These are phyloP conservation scores for Mycosphaerella arachidis DNA, from an alignment of 2,329 filamentous ascomycete species.

Conservation along the genomic window DNA sequence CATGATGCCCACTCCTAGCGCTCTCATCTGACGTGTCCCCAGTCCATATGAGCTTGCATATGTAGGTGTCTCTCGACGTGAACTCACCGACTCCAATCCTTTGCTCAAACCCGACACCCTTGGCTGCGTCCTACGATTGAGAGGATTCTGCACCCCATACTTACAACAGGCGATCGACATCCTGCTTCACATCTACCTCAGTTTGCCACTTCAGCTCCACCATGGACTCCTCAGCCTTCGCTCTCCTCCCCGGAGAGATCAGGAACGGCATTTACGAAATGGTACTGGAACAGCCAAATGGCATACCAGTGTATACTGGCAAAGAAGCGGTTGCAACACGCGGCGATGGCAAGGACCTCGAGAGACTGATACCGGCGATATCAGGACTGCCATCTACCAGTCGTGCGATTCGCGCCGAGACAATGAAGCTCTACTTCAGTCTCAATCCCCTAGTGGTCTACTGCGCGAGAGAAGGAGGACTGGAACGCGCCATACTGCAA, in stretches of 20 bases:
- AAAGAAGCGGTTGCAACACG: background rate
- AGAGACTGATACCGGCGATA: background rate
- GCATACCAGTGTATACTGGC: background rate
- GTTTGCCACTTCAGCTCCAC: background rate
- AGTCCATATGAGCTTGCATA: background rate
- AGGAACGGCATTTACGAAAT: background rate
- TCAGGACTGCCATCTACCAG: background rate
- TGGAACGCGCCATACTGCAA: background rate
- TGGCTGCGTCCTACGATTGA: background rate
- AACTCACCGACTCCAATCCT: background rate
- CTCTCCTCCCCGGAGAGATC: background rate
- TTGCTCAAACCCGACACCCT: background rate
- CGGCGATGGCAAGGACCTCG: background rate
- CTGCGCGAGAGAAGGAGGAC: background rate
- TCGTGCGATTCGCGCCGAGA: background rate
- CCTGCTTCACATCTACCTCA: background rate
- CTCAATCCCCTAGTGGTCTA: background rate
- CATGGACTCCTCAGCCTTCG: background rate
- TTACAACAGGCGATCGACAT: background rate
- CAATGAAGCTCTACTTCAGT: conserved; percentile 1
- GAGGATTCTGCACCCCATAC: background rate
- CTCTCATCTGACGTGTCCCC: background rate
- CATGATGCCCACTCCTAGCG: background rate
- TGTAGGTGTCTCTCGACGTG: background rate
- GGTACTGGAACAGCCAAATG: background rate